These are phyloP conservation scores for Rhizopogon roseolus DNA, from an alignment of 768 basidiomycete genomes.

Conservation along the genomic window DNA sequence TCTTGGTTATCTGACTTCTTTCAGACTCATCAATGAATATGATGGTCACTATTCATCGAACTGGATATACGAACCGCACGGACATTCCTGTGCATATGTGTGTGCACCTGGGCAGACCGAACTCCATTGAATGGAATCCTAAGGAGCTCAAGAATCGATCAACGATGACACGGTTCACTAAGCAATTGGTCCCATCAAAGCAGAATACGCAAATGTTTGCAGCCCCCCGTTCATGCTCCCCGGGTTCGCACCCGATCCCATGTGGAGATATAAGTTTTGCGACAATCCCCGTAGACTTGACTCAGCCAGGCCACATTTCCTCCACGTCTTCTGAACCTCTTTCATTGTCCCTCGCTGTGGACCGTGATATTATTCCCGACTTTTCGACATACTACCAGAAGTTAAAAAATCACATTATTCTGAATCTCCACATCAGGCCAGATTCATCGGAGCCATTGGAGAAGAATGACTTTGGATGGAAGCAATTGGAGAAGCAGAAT, in stretches of 20 bases:
- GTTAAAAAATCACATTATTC: too few species aligned
- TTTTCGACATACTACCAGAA: background rate
- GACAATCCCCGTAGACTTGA: background rate
- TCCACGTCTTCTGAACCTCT: background rate
- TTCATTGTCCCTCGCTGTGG: background rate
- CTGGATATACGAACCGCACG: slow-evolving; percentile 4
- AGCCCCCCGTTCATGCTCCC: too few species aligned
- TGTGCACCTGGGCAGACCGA: background rate
- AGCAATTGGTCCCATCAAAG: background rate
- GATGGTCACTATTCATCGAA: background rate
- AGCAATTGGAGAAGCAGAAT: too few species aligned
- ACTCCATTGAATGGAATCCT: background rate
- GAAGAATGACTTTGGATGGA: background rate
- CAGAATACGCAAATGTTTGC: too few species aligned
- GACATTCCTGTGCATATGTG: background rate
- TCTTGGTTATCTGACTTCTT: background rate
- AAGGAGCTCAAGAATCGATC: background rate
- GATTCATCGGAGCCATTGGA: background rate
- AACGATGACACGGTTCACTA: too few species aligned
- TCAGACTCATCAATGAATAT: background rate
- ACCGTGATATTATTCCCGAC: background rate
- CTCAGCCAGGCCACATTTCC: background rate
- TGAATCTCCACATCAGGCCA: background rate
- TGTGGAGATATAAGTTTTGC: background rate
- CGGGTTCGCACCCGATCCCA: too few species aligned